phyloP scores from a whole-genome alignment of 345 rosid genomes.

The Hevea brasiliensis region DNA sequence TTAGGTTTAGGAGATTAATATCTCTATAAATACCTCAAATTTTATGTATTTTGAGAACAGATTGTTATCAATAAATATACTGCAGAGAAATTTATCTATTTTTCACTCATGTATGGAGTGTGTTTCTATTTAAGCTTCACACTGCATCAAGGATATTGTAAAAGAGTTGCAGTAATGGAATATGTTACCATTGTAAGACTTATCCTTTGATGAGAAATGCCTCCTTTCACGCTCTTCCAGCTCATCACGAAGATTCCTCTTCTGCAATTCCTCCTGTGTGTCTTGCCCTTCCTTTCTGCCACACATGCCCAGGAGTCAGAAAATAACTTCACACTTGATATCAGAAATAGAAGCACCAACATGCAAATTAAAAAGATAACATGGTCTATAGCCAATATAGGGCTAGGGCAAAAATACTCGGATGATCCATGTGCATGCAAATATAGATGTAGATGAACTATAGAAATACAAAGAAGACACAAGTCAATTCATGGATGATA shows the following conservation, averaged over 20 bases:
- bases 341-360: neutral
- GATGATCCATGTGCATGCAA: no score
- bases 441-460: neutral
- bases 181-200: slow-evolving; percentile 56
- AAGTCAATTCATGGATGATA: neutral
- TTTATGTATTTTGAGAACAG: no score
- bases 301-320: slow-evolving; percentile 13
- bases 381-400: neutral
- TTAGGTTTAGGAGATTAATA: no score
- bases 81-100: no score
- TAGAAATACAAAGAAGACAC: neutral
- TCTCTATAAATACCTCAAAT: no score
- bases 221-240: slow-evolving; percentile 87
- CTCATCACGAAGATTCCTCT: slow-evolving; percentile 81
- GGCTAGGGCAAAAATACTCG: neutral
- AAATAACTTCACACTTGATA: neutral
- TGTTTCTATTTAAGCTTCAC: no score
- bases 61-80: no score
- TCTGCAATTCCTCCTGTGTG: slow-evolving; percentile 76
- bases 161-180: no score
- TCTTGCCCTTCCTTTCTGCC: slow-evolving; percentile 91
- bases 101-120: no score
- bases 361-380: neutral
- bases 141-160: neutral
- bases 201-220: slow-evolving; percentile 89